These are phyloP conservation scores for Tremella yokohamensis DNA, from an alignment of 768 basidiomycete species.

Conservation along the genomic window DNA sequence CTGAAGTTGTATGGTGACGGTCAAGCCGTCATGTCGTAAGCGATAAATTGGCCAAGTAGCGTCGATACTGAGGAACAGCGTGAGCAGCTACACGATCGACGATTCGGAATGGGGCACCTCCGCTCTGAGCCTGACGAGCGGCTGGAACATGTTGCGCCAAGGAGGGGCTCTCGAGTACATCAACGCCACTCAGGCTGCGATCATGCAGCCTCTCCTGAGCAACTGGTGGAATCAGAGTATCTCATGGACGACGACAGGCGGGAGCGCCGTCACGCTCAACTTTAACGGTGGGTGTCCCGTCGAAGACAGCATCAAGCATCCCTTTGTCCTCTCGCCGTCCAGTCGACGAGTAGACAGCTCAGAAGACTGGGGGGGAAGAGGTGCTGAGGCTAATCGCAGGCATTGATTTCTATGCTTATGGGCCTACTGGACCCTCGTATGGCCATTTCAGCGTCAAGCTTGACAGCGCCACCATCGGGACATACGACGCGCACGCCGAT, in stretches of 20 bases:
- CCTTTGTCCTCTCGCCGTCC: neutral
- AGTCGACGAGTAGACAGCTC: neutral
- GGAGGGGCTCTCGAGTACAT: conserved; percentile 28
- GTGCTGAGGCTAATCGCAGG: conserved; percentile 18
- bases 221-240: conserved; percentile 30
- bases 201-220: conserved; percentile 19
- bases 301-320: neutral
- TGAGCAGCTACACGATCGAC: conserved; percentile 29
- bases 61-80: neutral
- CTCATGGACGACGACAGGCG: conserved; percentile 29
- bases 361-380: neutral
- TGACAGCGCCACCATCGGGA: conserved; percentile 17
- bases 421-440: conserved; percentile 25
- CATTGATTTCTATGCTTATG: conserved; percentile 31
- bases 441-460: conserved; percentile 18
- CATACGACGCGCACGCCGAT: conserved; percentile 10
- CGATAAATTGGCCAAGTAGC: too few species aligned
- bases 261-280: conserved; percentile 13
- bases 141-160: conserved; percentile 40
- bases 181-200: conserved; percentile 10
- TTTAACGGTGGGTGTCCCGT: conserved; percentile 26
- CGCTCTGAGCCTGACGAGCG: conserved; percentile 20
- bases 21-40: too few species aligned
- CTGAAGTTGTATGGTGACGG: too few species aligned
- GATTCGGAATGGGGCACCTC: conserved; percentile 38